Conservation (phyloP, 805 yeast genomes). For the Kuraishia ogatae region DNA sequence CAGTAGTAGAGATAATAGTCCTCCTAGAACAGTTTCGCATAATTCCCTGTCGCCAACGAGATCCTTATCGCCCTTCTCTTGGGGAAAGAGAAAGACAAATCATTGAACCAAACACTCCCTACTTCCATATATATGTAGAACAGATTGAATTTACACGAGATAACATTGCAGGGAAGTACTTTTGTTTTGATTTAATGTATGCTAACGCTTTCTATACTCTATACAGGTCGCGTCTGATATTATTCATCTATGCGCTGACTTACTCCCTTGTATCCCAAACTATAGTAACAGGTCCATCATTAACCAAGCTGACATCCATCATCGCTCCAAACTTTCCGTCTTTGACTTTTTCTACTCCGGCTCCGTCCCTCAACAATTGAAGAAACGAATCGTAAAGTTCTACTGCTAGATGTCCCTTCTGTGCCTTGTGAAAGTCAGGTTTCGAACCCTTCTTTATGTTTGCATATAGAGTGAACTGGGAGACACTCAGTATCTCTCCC, state of each 20-base stretch:
- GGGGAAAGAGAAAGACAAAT: not conserved
- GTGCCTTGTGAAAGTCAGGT: constrained; percentile 92
- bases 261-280: constrained; percentile 59
- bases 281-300: constrained; percentile 93
- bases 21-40: not conserved
- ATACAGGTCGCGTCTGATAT: not conserved
- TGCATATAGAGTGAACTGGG: constrained; percentile 89
- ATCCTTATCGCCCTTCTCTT: not conserved
- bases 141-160: not conserved
- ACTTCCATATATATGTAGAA: not conserved
- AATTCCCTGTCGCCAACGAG: not conserved
- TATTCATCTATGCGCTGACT: not conserved
- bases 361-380: constrained; percentile 30
- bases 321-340: constrained; percentile 94
- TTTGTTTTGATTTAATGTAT: not conserved
- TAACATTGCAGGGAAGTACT: not conserved
- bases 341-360: constrained; percentile 59
- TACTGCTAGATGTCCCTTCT: constrained; percentile 57
- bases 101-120: not conserved
- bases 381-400: constrained; percentile 47
- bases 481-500: constrained; percentile 76
- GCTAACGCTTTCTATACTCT: not conserved
- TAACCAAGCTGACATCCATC: constrained; percentile 88
- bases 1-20: not conserved
- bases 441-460: constrained; percentile 84